A percentile compares a stretch with the other conserved stretches of the same genome.
These are phyloP conservation scores for Aspergillus pseudotamarii DNA, from an alignment of 2,329 filamentous ascomycete genomes.

Conservation along the genomic window DNA sequence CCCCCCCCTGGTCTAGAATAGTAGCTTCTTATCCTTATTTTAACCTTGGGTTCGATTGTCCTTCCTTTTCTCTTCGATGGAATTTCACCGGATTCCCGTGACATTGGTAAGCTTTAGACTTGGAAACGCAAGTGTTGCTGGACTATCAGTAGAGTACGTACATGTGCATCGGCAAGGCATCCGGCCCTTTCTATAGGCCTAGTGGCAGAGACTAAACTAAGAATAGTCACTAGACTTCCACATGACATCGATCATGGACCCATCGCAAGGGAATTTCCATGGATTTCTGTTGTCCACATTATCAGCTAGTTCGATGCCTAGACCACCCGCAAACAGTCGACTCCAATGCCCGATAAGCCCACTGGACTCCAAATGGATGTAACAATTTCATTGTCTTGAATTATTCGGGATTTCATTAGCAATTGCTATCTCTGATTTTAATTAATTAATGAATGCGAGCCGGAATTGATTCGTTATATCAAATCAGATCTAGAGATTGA, in stretches of 20 bases:
- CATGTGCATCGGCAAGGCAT: slow-evolving; percentile 13
- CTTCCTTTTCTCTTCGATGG: background rate
- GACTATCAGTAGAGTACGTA: background rate
- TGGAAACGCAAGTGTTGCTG: background rate
- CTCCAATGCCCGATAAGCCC: background rate
- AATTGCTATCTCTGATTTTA: background rate
- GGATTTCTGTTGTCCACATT: slow-evolving; percentile 16
- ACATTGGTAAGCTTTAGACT: background rate
- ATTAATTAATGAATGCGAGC: background rate
- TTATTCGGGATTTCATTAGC: background rate
- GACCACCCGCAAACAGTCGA: slow-evolving; percentile 15
- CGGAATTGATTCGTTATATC: background rate
- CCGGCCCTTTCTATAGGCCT: slow-evolving; percentile 10
- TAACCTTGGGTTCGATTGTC: background rate
- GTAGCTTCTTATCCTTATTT: slow-evolving; percentile 1
- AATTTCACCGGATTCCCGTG: background rate
- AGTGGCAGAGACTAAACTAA: slow-evolving; percentile 12
- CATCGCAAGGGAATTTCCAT: slow-evolving; percentile 16
- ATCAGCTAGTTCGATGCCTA: slow-evolving; percentile 17
- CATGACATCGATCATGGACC: slow-evolving; percentile 21
- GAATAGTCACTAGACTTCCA: slow-evolving; percentile 20
- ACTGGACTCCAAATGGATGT: background rate
- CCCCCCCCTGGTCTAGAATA: background rate
- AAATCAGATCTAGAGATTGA: background rate
- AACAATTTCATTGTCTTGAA: slow-evolving; percentile 2